phyloP scores from a whole-genome alignment of 768 basidiomycete species.

The Tulasnella sp. region DNA sequence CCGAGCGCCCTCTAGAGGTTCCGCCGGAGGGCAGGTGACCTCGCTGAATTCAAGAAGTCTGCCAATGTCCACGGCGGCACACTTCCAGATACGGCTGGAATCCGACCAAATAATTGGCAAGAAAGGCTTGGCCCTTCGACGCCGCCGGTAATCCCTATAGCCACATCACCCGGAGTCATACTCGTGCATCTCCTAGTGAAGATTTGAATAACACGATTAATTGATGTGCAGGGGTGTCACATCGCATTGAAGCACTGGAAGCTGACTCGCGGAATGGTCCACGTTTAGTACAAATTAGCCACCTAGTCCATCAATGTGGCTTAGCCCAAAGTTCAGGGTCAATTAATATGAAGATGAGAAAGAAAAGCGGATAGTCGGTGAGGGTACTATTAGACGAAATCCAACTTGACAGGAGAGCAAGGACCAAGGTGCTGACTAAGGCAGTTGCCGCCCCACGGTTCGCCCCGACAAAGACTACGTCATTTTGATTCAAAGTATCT shows the following conservation, averaged over 20 bases:
- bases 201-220: background rate
- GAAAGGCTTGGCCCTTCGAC: background rate
- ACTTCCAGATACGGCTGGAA: background rate
- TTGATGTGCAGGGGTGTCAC: background rate
- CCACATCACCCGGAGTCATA: background rate
- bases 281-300: background rate
- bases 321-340: too few relatives aligned
- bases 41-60: slow-evolving; percentile 8
- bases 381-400: background rate
- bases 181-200: background rate
- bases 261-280: background rate
- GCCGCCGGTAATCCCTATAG: background rate
- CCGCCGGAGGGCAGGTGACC: background rate
- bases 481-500: background rate
- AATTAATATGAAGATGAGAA: background rate
- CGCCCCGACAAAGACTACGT: background rate
- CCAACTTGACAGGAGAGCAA: background rate
- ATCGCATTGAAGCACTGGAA: background rate
- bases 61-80: background rate
- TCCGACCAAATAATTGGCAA: background rate
- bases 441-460: background rate
- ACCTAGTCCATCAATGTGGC: background rate
- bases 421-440: background rate
- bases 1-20: background rate
- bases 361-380: background rate